Evolutionary conservation across 169 alveolate genomes (phyloP).

Genomic region (Plasmodium coatneyi): DNA sequence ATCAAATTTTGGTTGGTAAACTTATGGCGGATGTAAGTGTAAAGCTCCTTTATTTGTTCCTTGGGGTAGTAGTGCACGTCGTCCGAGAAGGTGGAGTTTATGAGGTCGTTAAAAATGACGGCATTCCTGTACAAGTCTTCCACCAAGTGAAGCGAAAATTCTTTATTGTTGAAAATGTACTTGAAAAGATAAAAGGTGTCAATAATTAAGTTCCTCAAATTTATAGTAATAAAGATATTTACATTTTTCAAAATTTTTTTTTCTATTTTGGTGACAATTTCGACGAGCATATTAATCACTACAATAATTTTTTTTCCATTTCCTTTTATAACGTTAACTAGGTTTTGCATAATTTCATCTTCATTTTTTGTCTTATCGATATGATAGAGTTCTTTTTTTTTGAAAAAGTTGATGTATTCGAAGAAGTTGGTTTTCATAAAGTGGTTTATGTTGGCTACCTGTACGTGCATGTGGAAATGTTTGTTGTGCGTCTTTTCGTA

Average conservation of each 20-base stretch:
- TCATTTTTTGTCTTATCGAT: slow-evolving; percentile 58
- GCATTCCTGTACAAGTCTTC: slow-evolving; percentile 47
- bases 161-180: slow-evolving; percentile 45
- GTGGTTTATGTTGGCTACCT: slow-evolving; percentile 58
- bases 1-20: slow-evolving; percentile 39
- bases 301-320: slow-evolving; percentile 40
- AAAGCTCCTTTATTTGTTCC: slow-evolving; percentile 62
- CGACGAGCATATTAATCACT: slow-evolving; percentile 59
- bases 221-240: slow-evolving; percentile 27
- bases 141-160: slow-evolving; percentile 36
- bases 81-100: slow-evolving; percentile 37
- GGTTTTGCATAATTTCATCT: slow-evolving; percentile 63
- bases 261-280: slow-evolving; percentile 49
- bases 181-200: slow-evolving; percentile 59
- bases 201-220: slow-evolving; percentile 53
- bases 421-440: slow-evolving; percentile 55
- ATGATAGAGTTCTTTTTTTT: slow-evolving; percentile 67
- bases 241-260: slow-evolving; percentile 38
- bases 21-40: slow-evolving; percentile 39
- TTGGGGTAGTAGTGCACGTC: slow-evolving; percentile 50
- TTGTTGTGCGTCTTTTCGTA: slow-evolving; percentile 45
- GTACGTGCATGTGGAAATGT: slow-evolving; percentile 61
- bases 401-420: slow-evolving; percentile 60
- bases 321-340: slow-evolving; percentile 39
- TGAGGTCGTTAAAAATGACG: slow-evolving; percentile 12